Percentiles rank a stretch among this genome's conserved stretches.
Conservation (phyloP, 2,329 filamentous ascomycete genomes). For the Fusarium transvaalense region DNA sequence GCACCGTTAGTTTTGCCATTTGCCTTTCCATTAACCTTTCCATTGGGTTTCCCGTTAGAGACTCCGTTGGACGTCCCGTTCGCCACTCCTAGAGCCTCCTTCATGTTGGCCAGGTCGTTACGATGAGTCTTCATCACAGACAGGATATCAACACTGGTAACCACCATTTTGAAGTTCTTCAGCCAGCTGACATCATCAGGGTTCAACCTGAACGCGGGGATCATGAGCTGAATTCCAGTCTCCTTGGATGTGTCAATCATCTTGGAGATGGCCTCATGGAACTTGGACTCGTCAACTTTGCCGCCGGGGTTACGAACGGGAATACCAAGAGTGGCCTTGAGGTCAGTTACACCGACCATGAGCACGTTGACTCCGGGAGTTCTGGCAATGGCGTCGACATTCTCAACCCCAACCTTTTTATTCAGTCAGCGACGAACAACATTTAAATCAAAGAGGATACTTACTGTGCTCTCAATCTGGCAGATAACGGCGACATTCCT, state of each 20-base stretch:
- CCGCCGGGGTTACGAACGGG: conserved; percentile 1
- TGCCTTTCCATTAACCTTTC: not conserved
- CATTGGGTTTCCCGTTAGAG: not conserved
- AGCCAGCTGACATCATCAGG: not conserved
- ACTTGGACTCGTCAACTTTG: not conserved
- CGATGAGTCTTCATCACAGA: not conserved
- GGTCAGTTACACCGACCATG: conserved; percentile 2
- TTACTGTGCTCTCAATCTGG: conserved; percentile 7
- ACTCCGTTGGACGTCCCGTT: not conserved
- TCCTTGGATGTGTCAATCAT: not conserved
- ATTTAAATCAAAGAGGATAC: not conserved
- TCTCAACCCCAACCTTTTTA: conserved; percentile 1
- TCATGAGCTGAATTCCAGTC: conserved; percentile 10
- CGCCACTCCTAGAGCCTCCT: not conserved
- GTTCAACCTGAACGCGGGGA: conserved; percentile 1
- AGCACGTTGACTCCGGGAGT: conserved; percentile 1
- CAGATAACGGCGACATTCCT: conserved; percentile 5
- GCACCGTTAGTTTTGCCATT: not conserved
- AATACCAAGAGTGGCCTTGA: not conserved
- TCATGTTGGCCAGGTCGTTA: not conserved
- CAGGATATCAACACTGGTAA: conserved; percentile 8
- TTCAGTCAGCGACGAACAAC: not conserved
- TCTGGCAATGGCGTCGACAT: conserved; percentile 1
- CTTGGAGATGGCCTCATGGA: not conserved
- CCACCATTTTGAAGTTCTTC: conserved; percentile 2